A percentile compares a stretch with the other conserved stretches of the same genome.
Conservation (phyloP, 148 eudicot species). For the Cornus florida region DNA sequence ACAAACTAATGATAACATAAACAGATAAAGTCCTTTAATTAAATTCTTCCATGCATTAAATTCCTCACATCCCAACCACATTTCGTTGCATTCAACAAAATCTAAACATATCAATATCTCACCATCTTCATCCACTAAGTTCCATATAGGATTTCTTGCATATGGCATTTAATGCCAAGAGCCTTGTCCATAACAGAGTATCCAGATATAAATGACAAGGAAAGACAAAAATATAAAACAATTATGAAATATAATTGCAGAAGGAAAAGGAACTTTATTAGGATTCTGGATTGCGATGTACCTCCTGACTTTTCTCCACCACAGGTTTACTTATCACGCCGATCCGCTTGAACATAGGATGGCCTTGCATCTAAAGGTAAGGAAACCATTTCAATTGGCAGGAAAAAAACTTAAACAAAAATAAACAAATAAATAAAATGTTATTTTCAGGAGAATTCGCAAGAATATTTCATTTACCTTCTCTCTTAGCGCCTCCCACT, state of each 20-base stretch:
- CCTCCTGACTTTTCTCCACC: constrained; percentile 87
- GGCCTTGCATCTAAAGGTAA: constrained; percentile 61
- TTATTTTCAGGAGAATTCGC: neutral
- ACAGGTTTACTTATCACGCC: constrained; percentile 82
- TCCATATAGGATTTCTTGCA: no score
- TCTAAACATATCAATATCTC: neutral
- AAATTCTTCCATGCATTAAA: neutral
- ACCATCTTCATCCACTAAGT: neutral
- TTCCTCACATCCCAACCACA: neutral
- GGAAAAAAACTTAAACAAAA: neutral
- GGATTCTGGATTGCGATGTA: constrained; percentile 20
- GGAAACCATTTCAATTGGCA: constrained; percentile 5
- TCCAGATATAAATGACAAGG: neutral
- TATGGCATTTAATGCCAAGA: neutral
- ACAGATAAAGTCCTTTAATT: neutral
- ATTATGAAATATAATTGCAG: neutral
- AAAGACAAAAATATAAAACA: neutral
- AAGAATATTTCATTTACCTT: constrained; percentile 43
- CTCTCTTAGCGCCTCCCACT: constrained; percentile 71
- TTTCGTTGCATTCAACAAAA: neutral
- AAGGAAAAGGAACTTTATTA: neutral
- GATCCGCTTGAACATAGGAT: constrained; percentile 73
- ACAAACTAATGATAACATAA: neutral
- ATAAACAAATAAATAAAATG: neutral
- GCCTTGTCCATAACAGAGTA: neutral